These are phyloP conservation scores for Phytophthora uliginosa DNA, from an alignment of 352 stramenopile species.

Conservation along the genomic window DNA sequence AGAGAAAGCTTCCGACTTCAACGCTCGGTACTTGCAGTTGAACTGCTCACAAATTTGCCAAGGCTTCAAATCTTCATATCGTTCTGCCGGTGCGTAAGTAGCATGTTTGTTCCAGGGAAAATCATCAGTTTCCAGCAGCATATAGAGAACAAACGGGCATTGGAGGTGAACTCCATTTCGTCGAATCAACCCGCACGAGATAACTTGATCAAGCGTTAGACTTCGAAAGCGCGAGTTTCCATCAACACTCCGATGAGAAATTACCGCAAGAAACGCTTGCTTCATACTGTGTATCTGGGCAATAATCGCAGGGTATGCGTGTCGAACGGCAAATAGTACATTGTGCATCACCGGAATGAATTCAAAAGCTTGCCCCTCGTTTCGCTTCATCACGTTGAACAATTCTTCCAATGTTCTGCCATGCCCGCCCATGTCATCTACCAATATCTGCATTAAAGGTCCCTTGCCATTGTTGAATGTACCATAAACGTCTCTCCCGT, in stretches of 20 bases:
- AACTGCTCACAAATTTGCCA: conserved; percentile 22
- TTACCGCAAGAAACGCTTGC: conserved; percentile 31
- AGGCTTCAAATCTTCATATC: conserved; percentile 14
- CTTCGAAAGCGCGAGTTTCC: conserved; percentile 24
- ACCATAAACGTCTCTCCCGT: conserved; percentile 13
- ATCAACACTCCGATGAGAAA: conserved; percentile 19
- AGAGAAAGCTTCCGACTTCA: conserved; percentile 22
- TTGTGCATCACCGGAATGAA: conserved; percentile 16
- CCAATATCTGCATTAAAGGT: conserved; percentile 20
- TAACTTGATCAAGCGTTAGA: conserved; percentile 28
- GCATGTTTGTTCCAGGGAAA: conserved; percentile 14
- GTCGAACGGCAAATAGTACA: conserved; percentile 9
- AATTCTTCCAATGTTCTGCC: conserved; percentile 29
- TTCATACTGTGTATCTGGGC: conserved; percentile 18
- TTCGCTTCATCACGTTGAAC: conserved; percentile 16
- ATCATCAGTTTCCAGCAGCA: conserved; percentile 21
- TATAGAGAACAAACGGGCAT: conserved; percentile 26
- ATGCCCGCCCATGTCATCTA: conserved; percentile 31
- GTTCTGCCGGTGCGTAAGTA: neutral
- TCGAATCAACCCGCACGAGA: conserved; percentile 28
- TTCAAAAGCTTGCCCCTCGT: conserved; percentile 17
- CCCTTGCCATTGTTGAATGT: conserved; percentile 2
- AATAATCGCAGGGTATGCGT: conserved; percentile 24
- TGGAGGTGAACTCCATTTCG: conserved; percentile 3
- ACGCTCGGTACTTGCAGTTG: conserved; percentile 25